Evolutionary conservation across 495 filamentous ascomycete species (phyloP).

Genomic region (Aspergillus diversus): DNA sequence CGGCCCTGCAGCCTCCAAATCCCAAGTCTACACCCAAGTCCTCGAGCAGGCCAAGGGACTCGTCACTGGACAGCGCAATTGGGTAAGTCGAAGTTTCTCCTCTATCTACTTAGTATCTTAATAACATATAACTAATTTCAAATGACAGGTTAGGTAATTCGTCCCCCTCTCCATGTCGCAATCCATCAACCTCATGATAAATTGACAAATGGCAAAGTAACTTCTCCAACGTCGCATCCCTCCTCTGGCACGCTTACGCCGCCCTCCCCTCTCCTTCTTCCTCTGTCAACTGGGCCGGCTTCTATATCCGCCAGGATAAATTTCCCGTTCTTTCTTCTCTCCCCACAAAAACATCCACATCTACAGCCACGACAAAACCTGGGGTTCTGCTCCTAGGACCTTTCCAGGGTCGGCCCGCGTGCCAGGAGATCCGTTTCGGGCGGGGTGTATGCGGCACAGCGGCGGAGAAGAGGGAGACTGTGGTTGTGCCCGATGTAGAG

Average conservation of each 20-base stretch:
- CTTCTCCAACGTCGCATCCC: slow-evolving; percentile 79
- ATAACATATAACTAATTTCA: slow-evolving; percentile 8
- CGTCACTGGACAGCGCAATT: slow-evolving; percentile 80
- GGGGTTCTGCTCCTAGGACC: slow-evolving; percentile 73
- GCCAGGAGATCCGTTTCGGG: slow-evolving; percentile 80
- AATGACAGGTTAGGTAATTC: slow-evolving; percentile 59
- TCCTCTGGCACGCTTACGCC: slow-evolving; percentile 84
- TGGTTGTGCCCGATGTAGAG: slow-evolving; percentile 76
- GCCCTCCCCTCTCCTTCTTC: slow-evolving; percentile 74
- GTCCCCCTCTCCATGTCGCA: slow-evolving; percentile 1
- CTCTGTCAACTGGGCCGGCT: slow-evolving; percentile 87
- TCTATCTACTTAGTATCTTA: slow-evolving; percentile 4
- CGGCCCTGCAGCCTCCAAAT: slow-evolving; percentile 62
- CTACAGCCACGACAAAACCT: slow-evolving; percentile 22
- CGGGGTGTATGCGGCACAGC: slow-evolving; percentile 85
- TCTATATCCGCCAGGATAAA: slow-evolving; percentile 77
- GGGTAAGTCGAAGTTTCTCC: slow-evolving; percentile 59
- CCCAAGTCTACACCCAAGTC: slow-evolving; percentile 76
- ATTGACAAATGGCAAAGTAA: slow-evolving; percentile 58
- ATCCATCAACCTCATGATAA: slow-evolving; percentile 3
- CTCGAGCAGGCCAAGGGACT: slow-evolving; percentile 71
- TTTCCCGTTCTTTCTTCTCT: slow-evolving; percentile 39
- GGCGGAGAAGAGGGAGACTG: slow-evolving; percentile 62
- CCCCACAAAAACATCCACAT: slow-evolving; percentile 28
- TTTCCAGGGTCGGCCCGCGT: slow-evolving; percentile 87